Percentiles rank a stretch among this genome's conserved stretches.
Evolutionary conservation across 805 yeast genomes (phyloP).

Genomic region (Clavispora santaluciae): DNA sequence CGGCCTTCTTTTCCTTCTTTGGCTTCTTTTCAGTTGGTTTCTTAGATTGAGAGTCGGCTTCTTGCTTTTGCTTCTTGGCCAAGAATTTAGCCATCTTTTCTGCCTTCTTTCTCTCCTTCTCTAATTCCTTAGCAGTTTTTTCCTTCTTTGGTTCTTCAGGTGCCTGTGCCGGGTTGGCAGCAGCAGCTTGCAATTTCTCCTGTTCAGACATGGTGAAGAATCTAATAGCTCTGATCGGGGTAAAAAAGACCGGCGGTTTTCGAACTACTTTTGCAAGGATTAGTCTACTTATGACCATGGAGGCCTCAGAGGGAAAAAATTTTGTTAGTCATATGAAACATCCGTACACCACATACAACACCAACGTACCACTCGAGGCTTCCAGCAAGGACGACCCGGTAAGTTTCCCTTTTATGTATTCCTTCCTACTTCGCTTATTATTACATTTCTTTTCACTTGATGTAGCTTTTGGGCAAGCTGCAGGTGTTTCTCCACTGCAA

Average conservation of each 20-base stretch:
- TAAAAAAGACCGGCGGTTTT: not conserved
- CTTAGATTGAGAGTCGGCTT: conserved; percentile 40
- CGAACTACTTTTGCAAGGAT: conserved; percentile 4
- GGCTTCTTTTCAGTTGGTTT: conserved; percentile 52
- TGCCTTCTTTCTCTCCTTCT: conserved; percentile 83
- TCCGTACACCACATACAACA: conserved; percentile 7
- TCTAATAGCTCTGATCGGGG: not conserved
- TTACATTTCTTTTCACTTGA: no score
- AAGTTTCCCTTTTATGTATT: no score
- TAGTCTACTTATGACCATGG: conserved; percentile 15
- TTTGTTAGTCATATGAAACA: conserved; percentile 4
- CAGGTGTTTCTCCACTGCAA: no score
- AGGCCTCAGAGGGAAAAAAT: not conserved
- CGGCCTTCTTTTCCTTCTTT: conserved; percentile 62
- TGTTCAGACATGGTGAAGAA: conserved; percentile 12
- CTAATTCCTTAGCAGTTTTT: conserved; percentile 68
- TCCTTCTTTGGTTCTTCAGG: conserved; percentile 29
- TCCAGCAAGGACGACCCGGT: no score
- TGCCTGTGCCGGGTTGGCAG: conserved; percentile 6
- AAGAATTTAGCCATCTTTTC: conserved; percentile 82
- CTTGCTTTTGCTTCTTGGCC: conserved; percentile 68
- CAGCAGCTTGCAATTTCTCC: conserved; percentile 5
- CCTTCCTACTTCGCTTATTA: no score
- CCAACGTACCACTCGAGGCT: no score
- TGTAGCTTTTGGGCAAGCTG: no score